Base-by-base conservation (phyloP, 257 asterid genomes). In the Perilla frutescens region DNA sequence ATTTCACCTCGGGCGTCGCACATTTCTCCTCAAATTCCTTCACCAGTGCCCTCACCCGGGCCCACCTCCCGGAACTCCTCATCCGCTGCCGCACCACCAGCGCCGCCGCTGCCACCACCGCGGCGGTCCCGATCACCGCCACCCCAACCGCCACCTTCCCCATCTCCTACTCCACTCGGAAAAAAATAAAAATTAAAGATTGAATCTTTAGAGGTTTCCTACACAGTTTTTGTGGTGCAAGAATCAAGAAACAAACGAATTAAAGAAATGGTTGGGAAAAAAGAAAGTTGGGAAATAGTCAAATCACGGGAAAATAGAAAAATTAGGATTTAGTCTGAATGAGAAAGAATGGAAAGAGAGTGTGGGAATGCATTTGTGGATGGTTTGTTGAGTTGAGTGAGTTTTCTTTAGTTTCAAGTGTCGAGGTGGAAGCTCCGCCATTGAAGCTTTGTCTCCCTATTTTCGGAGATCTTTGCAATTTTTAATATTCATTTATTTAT, bases 21-120 rank as follows among this genome's bases (percentile, higher is more conserved):
- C 96, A 89, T 77, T 86, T 87, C 81, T 86, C 92, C 77, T 85
- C 97, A 34, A 91, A 87, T 55, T 91, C 96, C 81, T 83, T 85
- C 34, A 89, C 77, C 5, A 89, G 79, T 3, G 83, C 78, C 86
- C 74, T 69, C 39, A 77, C 84, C 72, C 88, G 81, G n/a, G 84
- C 81, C 97, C 94, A 89, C 81, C 76, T 77, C 68, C 85, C 89
- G 6, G 87, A 82, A 71, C 79, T 84, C 78, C 83, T 67, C 90
- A 91, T 81, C 77, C 90, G 83, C 84, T 86, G 92, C 59, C 90
- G 75, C 59, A 84, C 91, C 57, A 91, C 76, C 82, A 89, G 63
- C 39, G 90, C 87, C 76, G 90, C 86, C 77, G 86, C 90, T 1
- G 89, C 92, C 51, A 83, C 86, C 60, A 70, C 89, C 79, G 87